These are phyloP conservation scores for barley (Hordeum vulgare) DNA, from an alignment of 176 grass and related monocot genomes.

Conservation along the genomic window MorexV3_pseudomolecules_assembly NC_058524.1:53385096-53385595, in stretches of 20 bases:
- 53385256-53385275: conserved; percentile 18
- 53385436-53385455: not conserved
- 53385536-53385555: too few species aligned
- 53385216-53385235: conserved; percentile 39
- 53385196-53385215: not conserved
- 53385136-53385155: conserved; percentile 55
- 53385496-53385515: not conserved
- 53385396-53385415: not conserved
- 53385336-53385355: conserved; percentile 34
- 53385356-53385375: conserved; percentile 26
- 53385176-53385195: conserved; percentile 31
- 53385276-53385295: conserved; percentile 5
- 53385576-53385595: too few species aligned
- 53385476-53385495: not conserved
- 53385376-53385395: conserved; percentile 26
- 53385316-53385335: conserved; percentile 19
- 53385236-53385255: conserved; percentile 34
- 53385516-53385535: too few species aligned
- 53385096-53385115: not conserved
- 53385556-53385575: too few species aligned
- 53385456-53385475: not conserved
- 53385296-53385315: conserved; percentile 33
- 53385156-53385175: conserved; percentile 30
- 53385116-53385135: conserved; percentile 37
- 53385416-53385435: not conserved